Percentiles rank a stretch among this genome's conserved stretches.
These are phyloP conservation scores for Phaeomoniella chlamydospora DNA, from an alignment of 2,329 filamentous ascomycete genomes.

Conservation along the genomic window DNA sequence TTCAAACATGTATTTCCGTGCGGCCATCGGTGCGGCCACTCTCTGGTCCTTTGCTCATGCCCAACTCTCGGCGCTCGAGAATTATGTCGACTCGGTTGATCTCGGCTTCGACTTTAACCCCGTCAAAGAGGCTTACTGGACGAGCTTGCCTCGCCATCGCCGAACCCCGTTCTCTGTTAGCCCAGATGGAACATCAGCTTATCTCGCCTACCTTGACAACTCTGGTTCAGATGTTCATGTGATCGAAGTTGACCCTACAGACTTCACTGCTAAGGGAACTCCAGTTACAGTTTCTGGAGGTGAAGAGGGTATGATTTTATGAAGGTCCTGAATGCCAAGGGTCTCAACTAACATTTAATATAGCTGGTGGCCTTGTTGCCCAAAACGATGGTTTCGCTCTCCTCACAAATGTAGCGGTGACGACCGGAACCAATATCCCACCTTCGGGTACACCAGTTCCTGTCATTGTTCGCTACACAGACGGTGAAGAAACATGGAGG, in stretches of 20 bases:
- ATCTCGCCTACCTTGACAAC: conserved; percentile 45
- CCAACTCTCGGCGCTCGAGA: conserved; percentile 26
- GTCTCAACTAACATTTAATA: no score
- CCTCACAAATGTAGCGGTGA: conserved; percentile 41
- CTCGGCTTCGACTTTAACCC: conserved; percentile 41
- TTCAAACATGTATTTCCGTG: no score
- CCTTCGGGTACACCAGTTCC: conserved; percentile 36
- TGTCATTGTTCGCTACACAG: conserved; percentile 44
- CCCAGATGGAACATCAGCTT: conserved; percentile 43
- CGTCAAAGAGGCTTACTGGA: conserved; percentile 47
- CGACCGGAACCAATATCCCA: conserved; percentile 34
- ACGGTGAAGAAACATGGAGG: conserved; percentile 41
- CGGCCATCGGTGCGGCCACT: no score
- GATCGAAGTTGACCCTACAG: conserved; percentile 39
- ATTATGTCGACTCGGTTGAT: conserved; percentile 26
- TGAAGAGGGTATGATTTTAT: conserved; percentile 28
- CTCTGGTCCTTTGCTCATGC: no score
- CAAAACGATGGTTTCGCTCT: conserved; percentile 51
- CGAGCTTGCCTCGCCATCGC: conserved; percentile 44
- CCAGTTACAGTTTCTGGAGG: conserved; percentile 37
- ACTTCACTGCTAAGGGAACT: conserved; percentile 38
- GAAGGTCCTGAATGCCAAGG: no score
- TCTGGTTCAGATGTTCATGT: conserved; percentile 42
- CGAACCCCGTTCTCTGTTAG: conserved; percentile 43
- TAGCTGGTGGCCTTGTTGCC: conserved; percentile 45